These are phyloP conservation scores for Sphagnurus paluster DNA, from an alignment of 1,284 basidiomycete species.

Conservation along the genomic window DNA sequence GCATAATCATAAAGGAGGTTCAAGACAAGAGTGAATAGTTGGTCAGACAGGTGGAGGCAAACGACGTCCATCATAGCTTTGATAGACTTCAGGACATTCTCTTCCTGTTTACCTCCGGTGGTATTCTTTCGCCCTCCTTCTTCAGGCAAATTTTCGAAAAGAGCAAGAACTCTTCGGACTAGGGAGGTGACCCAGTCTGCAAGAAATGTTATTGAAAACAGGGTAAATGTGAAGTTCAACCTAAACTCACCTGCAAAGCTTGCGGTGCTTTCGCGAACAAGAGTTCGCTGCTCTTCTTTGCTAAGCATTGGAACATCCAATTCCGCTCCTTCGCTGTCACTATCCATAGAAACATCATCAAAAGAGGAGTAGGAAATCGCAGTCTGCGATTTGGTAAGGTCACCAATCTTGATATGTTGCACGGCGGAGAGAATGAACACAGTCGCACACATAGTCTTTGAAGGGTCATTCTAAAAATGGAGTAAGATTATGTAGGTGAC, in stretches of 20 bases:
- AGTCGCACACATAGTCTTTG: slow-evolving; percentile 84
- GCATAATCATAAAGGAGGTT: slow-evolving; percentile 87
- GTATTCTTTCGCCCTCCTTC: slow-evolving; percentile 83
- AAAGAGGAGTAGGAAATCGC: slow-evolving; percentile 55
- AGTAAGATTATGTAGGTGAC: slow-evolving; percentile 7
- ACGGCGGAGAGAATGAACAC: slow-evolving; percentile 79
- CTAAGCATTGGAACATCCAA: slow-evolving; percentile 47
- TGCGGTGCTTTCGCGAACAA: slow-evolving; percentile 78
- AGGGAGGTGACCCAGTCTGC: slow-evolving; percentile 89
- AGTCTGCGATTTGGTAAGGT: slow-evolving; percentile 64
- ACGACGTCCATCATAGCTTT: slow-evolving; percentile 85
- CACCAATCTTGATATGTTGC: slow-evolving; percentile 83
- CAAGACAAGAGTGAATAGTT: slow-evolving; percentile 84
- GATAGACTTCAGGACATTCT: slow-evolving; percentile 79
- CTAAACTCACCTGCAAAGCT: slow-evolving; percentile 66
- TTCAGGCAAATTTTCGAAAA: slow-evolving; percentile 94
- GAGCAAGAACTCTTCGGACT: slow-evolving; percentile 81
- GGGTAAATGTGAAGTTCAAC: neutral
- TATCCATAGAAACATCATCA: slow-evolving; percentile 50
- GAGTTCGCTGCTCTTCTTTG: slow-evolving; percentile 70
- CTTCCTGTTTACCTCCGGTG: slow-evolving; percentile 86
- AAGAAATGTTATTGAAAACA: slow-evolving; percentile 9
- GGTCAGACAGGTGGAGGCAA: slow-evolving; percentile 86
- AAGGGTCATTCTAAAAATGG: slow-evolving; percentile 77
- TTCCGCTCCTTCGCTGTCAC: slow-evolving; percentile 46